Evolutionary conservation across 257 asterid genomes (phyloP).

Genomic region (Solanum tacnaense): DNA sequence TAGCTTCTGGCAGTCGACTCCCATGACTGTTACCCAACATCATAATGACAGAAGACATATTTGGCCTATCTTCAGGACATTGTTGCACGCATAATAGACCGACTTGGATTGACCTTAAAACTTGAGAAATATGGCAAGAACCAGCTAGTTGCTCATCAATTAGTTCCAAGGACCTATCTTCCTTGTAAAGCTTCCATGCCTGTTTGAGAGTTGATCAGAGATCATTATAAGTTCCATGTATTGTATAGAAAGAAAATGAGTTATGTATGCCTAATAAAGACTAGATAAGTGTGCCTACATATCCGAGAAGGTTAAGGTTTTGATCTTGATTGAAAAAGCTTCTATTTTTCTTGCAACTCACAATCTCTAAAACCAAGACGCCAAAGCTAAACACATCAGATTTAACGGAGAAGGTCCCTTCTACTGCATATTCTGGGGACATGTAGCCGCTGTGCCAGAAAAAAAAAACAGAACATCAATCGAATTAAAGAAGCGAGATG

Average conservation of each 20-base stretch:
- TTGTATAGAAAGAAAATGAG: background rate
- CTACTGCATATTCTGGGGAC: constrained; percentile 27
- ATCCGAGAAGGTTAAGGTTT: constrained; percentile 21
- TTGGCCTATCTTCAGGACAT: background rate
- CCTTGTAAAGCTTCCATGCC: constrained; percentile 8
- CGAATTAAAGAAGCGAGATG: background rate
- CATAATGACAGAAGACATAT: background rate
- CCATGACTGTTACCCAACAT: background rate
- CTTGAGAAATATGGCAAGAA: background rate
- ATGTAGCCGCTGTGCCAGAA: constrained; percentile 19
- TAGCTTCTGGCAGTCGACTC: background rate
- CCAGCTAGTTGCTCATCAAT: background rate
- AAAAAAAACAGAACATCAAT: background rate
- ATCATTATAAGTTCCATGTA: background rate
- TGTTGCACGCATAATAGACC: constrained; percentile 1
- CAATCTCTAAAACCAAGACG: constrained; percentile 21
- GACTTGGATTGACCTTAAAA: constrained; percentile 1
- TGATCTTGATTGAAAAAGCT: constrained; percentile 5
- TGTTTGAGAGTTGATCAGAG: background rate
- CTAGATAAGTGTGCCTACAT: background rate
- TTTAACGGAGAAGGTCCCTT: constrained; percentile 17
- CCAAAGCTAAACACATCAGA: constrained; percentile 26
- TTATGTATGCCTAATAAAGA: background rate
- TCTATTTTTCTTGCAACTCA: constrained; percentile 18
- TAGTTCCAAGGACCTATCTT: background rate